A percentile compares a stretch with the other conserved stretches of the same genome.
These are phyloP conservation scores for Bipolaris cookei DNA, from an alignment of 2,329 filamentous ascomycete genomes.

Conservation along the genomic window DNA sequence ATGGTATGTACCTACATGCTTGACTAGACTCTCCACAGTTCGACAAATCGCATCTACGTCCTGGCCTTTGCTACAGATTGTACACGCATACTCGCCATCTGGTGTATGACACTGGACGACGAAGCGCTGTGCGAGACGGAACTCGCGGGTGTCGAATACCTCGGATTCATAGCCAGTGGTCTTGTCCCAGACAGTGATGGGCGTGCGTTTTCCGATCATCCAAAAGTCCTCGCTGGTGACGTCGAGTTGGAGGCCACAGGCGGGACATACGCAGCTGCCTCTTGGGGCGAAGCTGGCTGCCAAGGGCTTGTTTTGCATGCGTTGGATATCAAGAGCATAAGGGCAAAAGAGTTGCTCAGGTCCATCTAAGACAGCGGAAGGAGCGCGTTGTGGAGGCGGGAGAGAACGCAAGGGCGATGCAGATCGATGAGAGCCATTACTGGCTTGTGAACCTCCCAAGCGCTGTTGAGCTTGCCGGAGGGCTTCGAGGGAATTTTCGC, in stretches of 20 bases:
- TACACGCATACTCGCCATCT: slow-evolving; percentile 47
- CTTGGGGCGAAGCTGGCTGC: slow-evolving; percentile 42
- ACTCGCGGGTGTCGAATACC: slow-evolving; percentile 46
- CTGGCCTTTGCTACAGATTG: slow-evolving; percentile 41
- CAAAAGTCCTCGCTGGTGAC: slow-evolving; percentile 47
- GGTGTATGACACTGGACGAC: slow-evolving; percentile 48
- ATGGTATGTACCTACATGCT: slow-evolving; percentile 46
- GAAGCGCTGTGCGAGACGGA: slow-evolving; percentile 46
- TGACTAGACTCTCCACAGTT: slow-evolving; percentile 44
- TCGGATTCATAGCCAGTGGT: slow-evolving; percentile 37
- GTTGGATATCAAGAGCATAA: slow-evolving; percentile 46
- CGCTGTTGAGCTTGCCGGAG: slow-evolving; percentile 46
- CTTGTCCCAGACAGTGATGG: slow-evolving; percentile 31
- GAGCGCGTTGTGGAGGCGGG: slow-evolving; percentile 35
- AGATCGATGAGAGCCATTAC: slow-evolving; percentile 17
- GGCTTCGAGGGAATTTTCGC: slow-evolving; percentile 50
- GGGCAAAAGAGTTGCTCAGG: slow-evolving; percentile 42
- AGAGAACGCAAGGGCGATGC: slow-evolving; percentile 30
- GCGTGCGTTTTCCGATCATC: slow-evolving; percentile 47
- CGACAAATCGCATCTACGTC: slow-evolving; percentile 48
- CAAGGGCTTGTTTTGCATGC: slow-evolving; percentile 37
- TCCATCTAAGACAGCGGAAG: slow-evolving; percentile 25
- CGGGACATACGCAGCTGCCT: slow-evolving; percentile 40
- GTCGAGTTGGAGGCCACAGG: slow-evolving; percentile 36
- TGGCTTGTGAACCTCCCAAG: slow-evolving; percentile 24